Base-by-base conservation (phyloP, 179 eudicot species). In the Carnegiea gigantea region DNA sequence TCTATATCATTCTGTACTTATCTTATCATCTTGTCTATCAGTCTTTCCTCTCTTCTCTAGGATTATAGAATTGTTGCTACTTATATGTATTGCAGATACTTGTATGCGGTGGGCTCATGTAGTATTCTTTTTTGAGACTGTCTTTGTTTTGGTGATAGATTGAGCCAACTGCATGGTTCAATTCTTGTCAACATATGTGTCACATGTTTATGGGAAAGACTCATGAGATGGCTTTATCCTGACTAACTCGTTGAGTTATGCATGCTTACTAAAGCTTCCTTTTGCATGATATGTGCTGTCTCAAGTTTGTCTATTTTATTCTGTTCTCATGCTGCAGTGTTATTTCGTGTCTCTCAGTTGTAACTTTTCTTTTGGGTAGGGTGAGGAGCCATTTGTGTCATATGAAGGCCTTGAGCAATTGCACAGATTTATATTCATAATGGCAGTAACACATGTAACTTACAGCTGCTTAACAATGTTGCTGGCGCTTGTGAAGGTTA, bases 391-490 rank as follows among this genome's bases (percentile, higher is more conserved):
- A 81, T 95, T 95, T 88, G 92, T 95, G 49, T 94, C 98, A 71
- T 92, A 92, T 81, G 91, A 94, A 92, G 99, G 99, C 77, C 95
- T 95, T 80, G 99, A 95, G 91, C 98, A 95, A 83, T 89, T 95
- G 82, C 99, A 95, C 84, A 90, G 99, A 46, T 95, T 95, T 86
- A 95, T 95, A 85, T 95, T 95, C 90, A 92, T 94, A 83, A 92
- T 95, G 98, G 99, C 99, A 15, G 86, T 94, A 84, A 95, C 99
- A 65, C 99, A 95, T 88, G 88, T 95, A 81, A 90, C 98, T 79
- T 95, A 95, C 85, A 95, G 99, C 88, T 95, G 98, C 88, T 90
- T 95, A 78, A 92, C 99, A 73, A 95, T 95, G 99, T 87, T 95
- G 92, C 92, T 95, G 73, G 99, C 99, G 54, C 90, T 95, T 75